These are phyloP conservation scores for Suhomyces xylopsoci DNA, from an alignment of 805 yeast genomes.

Conservation along the genomic window DNA sequence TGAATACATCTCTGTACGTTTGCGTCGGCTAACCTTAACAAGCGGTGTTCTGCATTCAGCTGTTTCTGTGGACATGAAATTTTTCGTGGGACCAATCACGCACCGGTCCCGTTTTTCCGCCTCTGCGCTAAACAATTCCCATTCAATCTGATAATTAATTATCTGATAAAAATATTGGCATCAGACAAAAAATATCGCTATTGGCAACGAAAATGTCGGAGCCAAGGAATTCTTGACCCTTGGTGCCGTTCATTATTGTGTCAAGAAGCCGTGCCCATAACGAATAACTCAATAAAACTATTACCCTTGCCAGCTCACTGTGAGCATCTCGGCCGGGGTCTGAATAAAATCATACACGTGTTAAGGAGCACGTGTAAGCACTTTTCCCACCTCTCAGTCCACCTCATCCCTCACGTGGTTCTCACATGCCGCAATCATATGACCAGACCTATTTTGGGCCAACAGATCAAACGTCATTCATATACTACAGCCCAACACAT, in stretches of 20 bases:
- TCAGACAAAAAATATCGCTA: slow-evolving; percentile 1
- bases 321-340: neutral
- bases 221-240: neutral
- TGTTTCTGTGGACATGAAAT: neutral
- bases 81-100: neutral
- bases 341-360: neutral
- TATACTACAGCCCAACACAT: neutral
- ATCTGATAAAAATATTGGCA: slow-evolving; percentile 3
- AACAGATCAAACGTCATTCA: neutral
- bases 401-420: neutral
- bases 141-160: neutral
- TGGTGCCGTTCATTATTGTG: neutral
- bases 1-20: neutral
- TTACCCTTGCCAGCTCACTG: too few species aligned
- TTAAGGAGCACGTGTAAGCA: neutral
- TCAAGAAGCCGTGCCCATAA: neutral
- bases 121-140: neutral
- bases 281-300: neutral
- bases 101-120: neutral
- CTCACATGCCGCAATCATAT: neutral
- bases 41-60: neutral
- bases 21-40: neutral
- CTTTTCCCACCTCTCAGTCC: neutral
- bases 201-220: neutral
- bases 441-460: neutral